Conservation (phyloP, 1,284 basidiomycete species). For the Neolentinus lepideus region DNA sequence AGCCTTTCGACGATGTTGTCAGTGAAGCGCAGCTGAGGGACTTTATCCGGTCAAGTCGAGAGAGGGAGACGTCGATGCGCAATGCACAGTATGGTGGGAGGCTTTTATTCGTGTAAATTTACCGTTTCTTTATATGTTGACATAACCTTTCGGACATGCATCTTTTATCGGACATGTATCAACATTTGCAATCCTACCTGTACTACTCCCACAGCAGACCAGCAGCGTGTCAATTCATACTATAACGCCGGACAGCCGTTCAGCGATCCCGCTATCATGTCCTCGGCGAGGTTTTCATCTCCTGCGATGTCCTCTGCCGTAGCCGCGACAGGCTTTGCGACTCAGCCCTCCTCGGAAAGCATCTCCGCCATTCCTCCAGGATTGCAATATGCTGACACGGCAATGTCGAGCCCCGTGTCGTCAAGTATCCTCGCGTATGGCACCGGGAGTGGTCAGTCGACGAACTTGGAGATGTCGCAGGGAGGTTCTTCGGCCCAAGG, state of each 20-base stretch:
- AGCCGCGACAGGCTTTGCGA: slow-evolving; percentile 17
- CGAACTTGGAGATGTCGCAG: slow-evolving; percentile 21
- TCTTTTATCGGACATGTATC: slow-evolving; percentile 7
- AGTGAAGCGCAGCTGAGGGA: slow-evolving; percentile 71
- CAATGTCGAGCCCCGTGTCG: slow-evolving; percentile 19
- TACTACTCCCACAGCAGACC: slow-evolving; percentile 18
- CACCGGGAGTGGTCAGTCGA: slow-evolving; percentile 15
- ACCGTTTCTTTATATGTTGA: slow-evolving; percentile 22
- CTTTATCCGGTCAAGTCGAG: slow-evolving; percentile 62
- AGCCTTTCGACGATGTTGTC: slow-evolving; percentile 48
- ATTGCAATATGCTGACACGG: slow-evolving; percentile 36
- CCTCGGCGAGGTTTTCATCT: slow-evolving; percentile 49
- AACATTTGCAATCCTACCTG: slow-evolving; percentile 12
- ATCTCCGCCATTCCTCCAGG: slow-evolving; percentile 42
- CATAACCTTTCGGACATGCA: slow-evolving; percentile 19
- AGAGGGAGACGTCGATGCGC: slow-evolving; percentile 31
- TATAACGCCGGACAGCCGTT: slow-evolving; percentile 41
- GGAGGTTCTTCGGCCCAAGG: slow-evolving; percentile 43
- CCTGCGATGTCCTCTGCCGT: slow-evolving; percentile 20
- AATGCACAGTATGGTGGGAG: slow-evolving; percentile 40
- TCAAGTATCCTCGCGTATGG: slow-evolving; percentile 12
- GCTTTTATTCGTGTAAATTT: slow-evolving; percentile 34
- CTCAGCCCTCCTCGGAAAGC: slow-evolving; percentile 14
- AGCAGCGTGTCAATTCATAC: slow-evolving; percentile 21
- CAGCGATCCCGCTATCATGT: slow-evolving; percentile 78